phyloP scores from a whole-genome alignment of 257 asterid genomes.

The Solanum medicagineum region DNA sequence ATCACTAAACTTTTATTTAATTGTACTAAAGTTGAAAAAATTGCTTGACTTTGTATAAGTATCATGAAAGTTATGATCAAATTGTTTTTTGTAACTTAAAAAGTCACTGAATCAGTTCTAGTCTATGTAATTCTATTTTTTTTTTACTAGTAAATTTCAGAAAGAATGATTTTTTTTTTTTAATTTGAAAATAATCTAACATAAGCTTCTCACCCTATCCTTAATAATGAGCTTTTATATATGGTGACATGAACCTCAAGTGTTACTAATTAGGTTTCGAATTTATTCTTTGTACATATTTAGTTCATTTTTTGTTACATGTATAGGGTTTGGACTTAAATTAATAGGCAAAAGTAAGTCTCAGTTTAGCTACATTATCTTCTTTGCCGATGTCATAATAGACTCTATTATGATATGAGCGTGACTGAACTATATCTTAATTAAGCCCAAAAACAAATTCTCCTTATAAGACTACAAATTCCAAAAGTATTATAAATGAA shows the following conservation, averaged over 20 bases:
- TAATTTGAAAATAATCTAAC: not conserved
- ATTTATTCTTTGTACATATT: not conserved
- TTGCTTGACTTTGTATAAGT: not conserved
- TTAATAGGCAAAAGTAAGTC: no score
- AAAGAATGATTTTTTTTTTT: not conserved
- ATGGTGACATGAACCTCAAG: not conserved
- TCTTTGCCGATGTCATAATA: no score
- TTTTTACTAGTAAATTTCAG: not conserved
- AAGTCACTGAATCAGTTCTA: no score
- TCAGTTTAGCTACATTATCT: no score
- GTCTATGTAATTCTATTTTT: not conserved
- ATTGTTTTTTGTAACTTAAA: no score
- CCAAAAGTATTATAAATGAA: not conserved
- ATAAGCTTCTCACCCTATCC: not conserved
- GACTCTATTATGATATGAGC: no score
- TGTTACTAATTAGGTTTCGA: not conserved
- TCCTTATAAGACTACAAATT: not conserved
- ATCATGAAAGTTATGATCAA: not conserved
- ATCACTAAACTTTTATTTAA: no score
- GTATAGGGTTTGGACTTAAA: not conserved
- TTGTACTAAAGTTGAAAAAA: no score
- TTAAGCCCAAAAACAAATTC: no score
- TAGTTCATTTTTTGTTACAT: not conserved
- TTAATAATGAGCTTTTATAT: not conserved
- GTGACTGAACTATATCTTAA: no score